Evolutionary conservation across 1,139 yeast genomes (phyloP), one percentile per base, ranked within the genome.

Genomic region (Sugiyamaella novakii): DNA sequence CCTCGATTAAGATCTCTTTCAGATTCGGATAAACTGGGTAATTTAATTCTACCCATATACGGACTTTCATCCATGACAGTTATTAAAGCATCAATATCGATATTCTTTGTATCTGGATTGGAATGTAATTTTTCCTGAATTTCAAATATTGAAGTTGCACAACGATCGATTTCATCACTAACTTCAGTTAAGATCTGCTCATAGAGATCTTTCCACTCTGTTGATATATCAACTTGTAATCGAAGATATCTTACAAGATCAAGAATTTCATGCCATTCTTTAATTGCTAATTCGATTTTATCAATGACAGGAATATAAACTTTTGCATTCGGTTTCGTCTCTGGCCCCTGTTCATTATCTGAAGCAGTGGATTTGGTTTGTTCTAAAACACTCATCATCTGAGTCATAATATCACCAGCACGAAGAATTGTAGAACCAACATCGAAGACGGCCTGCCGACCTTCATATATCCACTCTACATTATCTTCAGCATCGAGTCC

Each of bases 141-240:
- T 38, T 62, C 65, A 44, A 63, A 54, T 54, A 70, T 59, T 8
- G 49, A 45, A 7, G 52, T 69, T 33, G 73, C 64, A 58, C 84
- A 79, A 12, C 66, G 66, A 38, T 73, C 75, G 15, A 82, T 70
- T 54, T 83, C 87, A 15, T 62, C 61, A 29, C 73, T 73, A 25
- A 84, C 72, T 0, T 82, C 75, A 11, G 69, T 70, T 54, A 84
- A 72, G 21, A 83, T 79, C 31, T 69, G 69, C 40, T 73, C 73
- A 46, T 72, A 74, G 31, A 85, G 70, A 58, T 85, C 94, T 46
- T 74, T 69, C 66, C 76, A 83, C 53, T 80, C 83, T 10, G 75
- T 69, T 1, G 85, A 74, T 6, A 83, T 67, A 51, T 79, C 84
- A 8, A 82, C 68, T 44, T 71, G 72, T 35, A 68, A 66, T 58